Evolutionary conservation across 2,329 filamentous ascomycete genomes (phyloP), one percentile per base, ranked within the genome.

Genomic region (Talaromyces pinophilus): DNA sequence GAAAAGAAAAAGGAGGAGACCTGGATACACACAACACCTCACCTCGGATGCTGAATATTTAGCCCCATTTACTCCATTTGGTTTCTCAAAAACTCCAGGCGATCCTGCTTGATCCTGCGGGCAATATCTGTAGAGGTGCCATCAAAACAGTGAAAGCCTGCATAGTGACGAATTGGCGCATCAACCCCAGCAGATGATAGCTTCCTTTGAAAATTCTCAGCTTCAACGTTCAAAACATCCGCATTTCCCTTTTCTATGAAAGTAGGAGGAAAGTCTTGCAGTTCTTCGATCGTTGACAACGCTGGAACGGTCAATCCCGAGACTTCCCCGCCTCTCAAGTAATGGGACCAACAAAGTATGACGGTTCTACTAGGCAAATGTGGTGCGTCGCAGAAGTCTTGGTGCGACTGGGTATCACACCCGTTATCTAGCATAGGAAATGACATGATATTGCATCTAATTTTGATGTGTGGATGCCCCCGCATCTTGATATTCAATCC

Each of bases 181-280:
- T n/a, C 1, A 30, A 44, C 35, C 5, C 15, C 19, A 30, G 35
- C 35, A 25, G n/a, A 25, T 28, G n/a, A 22, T 19, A 61, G 40
- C 22, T 19, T 46, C 22, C 33, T 4, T 8, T 7, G 2, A 13
- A 46, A 61, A 0, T 46, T 6, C 2, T 13, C 3, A 5, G 35
- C 40, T 46, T 61, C 59, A 10, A 28, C 59, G 17, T 10, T 22
- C 8, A 61, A 40, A 17, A 61, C 59, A 28, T 61, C 59, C 15
- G 59, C 38, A 0, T 17, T 1, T 0, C 13, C 59, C 6, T 30
- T 11, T 33, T 61, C 59, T 13, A 61, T 40, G 40, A 61, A 61
- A 10, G 40, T 61, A 7, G 40, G 40, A 15, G 59, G 59, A 13
- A 61, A 61, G 3, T 2, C 17, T 33, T 30, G 0, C 28, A 61